Evolutionary conservation across 2,329 filamentous ascomycete species (phyloP).

Genomic region (Stagonosporopsis tanaceti): DNA sequence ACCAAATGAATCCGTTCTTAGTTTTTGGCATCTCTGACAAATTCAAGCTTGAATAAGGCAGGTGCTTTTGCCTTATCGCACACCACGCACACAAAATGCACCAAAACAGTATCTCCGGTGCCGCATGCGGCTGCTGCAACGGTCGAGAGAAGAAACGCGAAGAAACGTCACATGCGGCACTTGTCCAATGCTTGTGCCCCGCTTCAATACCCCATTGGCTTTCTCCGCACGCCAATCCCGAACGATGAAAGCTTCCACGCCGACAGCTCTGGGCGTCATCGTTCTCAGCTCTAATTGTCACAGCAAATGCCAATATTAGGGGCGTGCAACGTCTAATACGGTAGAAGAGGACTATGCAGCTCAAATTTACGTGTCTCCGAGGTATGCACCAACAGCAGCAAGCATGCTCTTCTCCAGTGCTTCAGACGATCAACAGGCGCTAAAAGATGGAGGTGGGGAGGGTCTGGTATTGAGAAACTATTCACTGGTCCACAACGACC

Average conservation of each 20-base stretch:
- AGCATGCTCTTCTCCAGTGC: not conserved
- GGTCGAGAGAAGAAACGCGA: conserved; percentile 9
- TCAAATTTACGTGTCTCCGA: not conserved
- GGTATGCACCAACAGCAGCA: conserved; percentile 2
- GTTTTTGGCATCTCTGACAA: not conserved
- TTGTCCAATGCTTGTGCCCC: conserved; percentile 26
- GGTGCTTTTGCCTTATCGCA: not conserved
- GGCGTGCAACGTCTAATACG: not conserved
- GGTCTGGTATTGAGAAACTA: conserved; percentile 4
- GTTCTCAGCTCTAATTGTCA: not conserved
- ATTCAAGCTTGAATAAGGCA: not conserved
- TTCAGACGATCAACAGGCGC: conserved; percentile 23
- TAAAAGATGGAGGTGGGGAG: conserved; percentile 27
- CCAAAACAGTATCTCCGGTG: conserved; percentile 1
- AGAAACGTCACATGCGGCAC: conserved; percentile 20
- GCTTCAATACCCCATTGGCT: conserved; percentile 19
- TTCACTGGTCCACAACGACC: not conserved
- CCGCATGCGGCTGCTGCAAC: conserved; percentile 8
- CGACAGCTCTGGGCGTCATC: conserved; percentile 16
- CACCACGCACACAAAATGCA: not conserved
- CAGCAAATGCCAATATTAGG: not conserved
- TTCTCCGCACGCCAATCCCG: conserved; percentile 9
- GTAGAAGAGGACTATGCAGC: not conserved
- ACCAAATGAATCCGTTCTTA: too few species aligned
- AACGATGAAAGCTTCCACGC: conserved; percentile 8